Evolutionary conservation across 1,139 yeast species (phyloP).

Genomic region (Suzukiozyma palmioleophila): DNA sequence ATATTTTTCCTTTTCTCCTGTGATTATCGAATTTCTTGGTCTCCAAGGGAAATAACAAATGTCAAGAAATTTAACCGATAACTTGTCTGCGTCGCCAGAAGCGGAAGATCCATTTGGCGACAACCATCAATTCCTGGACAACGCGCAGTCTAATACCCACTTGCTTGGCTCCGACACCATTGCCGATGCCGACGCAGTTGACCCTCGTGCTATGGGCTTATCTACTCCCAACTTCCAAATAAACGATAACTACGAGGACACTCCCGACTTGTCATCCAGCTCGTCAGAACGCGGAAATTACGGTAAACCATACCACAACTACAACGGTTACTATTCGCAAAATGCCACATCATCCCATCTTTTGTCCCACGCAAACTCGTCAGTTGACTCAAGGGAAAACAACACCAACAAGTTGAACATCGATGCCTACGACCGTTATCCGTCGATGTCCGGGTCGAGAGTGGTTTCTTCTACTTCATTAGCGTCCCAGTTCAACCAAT

Average conservation of each 20-base stretch:
- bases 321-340: slow-evolving; percentile 41
- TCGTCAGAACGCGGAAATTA: slow-evolving; percentile 13
- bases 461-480: slow-evolving; percentile 39
- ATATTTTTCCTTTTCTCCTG: too few relatives aligned
- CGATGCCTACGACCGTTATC: slow-evolving; percentile 50
- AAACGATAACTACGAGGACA: neutral
- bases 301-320: slow-evolving; percentile 40
- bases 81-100: neutral
- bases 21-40: too few relatives aligned
- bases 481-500: slow-evolving; percentile 20
- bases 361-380: slow-evolving; percentile 25
- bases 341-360: slow-evolving; percentile 42
- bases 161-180: too few relatives aligned
- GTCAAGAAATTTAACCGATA: slow-evolving; percentile 1
- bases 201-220: neutral
- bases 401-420: slow-evolving; percentile 2
- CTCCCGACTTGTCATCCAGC: neutral
- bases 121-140: neutral
- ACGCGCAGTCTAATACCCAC: too few relatives aligned
- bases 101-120: neutral
- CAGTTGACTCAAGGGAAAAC: slow-evolving; percentile 15
- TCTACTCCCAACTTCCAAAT: neutral
- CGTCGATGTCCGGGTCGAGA: slow-evolving; percentile 47
- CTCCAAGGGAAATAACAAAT: neutral
- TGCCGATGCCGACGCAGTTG: too few relatives aligned